These are phyloP conservation scores for Zasmidium cellare DNA, from an alignment of 2,329 filamentous ascomycete genomes.

Conservation along the genomic window DNA sequence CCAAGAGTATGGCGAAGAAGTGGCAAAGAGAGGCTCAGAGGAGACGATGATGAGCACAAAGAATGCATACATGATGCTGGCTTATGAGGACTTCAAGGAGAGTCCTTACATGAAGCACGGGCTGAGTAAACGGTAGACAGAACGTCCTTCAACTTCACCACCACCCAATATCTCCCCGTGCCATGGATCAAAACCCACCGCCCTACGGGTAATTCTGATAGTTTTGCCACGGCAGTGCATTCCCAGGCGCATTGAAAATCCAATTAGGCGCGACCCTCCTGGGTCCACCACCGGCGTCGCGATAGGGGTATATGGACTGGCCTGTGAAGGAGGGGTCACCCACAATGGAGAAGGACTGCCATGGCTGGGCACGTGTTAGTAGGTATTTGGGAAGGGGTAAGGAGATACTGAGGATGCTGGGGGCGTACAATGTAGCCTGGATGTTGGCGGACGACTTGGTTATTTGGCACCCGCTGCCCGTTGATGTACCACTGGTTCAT, in stretches of 20 bases:
- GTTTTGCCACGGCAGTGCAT: too few species aligned
- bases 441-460: background rate
- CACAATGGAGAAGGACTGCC: background rate
- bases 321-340: background rate
- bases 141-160: too few species aligned
- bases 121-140: slow-evolving; percentile 8
- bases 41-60: slow-evolving; percentile 18
- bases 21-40: slow-evolving; percentile 14
- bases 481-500: background rate
- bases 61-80: slow-evolving; percentile 19
- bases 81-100: slow-evolving; percentile 19
- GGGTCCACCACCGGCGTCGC: too few species aligned
- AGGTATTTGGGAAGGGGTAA: too few species aligned
- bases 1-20: slow-evolving; percentile 14
- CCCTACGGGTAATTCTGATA: too few species aligned
- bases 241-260: too few species aligned
- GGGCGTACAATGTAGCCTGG: background rate
- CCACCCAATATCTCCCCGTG: too few species aligned
- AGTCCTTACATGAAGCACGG: slow-evolving; percentile 23
- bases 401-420: too few species aligned
- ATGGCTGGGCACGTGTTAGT: background rate
- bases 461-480: background rate
- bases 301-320: background rate
- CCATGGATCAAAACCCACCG: too few species aligned
- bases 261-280: too few species aligned